A percentile compares a stretch with the other conserved stretches of the same genome.
Conservation (phyloP, 2,329 filamentous ascomycete species). For the Thermothelomyces thermophilus region DNA sequence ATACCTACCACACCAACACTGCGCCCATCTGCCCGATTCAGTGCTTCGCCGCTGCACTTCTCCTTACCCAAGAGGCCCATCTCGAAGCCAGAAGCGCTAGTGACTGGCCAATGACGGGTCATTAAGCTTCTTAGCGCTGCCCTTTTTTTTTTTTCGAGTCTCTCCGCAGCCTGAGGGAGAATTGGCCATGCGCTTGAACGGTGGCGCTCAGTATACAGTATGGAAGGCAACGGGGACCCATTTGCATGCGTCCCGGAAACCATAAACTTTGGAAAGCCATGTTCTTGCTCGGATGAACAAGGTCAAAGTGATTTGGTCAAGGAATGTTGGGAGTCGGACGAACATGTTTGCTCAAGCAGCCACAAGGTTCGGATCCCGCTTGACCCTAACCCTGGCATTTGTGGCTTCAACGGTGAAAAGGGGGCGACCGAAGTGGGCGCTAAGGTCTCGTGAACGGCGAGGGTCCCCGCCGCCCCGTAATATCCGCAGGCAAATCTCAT, state of each 20-base stretch:
- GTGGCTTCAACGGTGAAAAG: background rate
- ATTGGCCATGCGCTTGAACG: no score
- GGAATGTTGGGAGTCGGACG: background rate
- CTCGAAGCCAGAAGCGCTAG: no score
- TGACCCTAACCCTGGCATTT: conserved; percentile 13
- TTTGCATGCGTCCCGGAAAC: no score
- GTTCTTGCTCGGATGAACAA: no score
- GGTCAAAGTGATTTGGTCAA: no score
- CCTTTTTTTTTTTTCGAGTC: no score
- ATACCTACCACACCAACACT: conserved; percentile 2
- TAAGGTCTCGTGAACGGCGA: background rate
- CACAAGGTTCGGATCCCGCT: background rate
- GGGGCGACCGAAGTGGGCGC: conserved; percentile 1
- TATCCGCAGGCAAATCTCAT: background rate
- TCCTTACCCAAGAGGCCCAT: background rate
- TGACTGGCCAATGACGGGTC: no score
- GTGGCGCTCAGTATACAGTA: no score
- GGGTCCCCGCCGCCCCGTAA: background rate
- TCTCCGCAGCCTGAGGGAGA: no score
- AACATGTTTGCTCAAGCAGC: background rate
- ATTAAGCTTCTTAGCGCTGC: no score
- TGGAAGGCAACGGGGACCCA: no score
- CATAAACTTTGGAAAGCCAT: no score
- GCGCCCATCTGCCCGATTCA: background rate
- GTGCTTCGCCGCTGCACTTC: background rate